Evolutionary conservation across 768 basidiomycete genomes (phyloP), one percentile per base, ranked within the genome.

Genomic region (Ramaria rubella): DNA sequence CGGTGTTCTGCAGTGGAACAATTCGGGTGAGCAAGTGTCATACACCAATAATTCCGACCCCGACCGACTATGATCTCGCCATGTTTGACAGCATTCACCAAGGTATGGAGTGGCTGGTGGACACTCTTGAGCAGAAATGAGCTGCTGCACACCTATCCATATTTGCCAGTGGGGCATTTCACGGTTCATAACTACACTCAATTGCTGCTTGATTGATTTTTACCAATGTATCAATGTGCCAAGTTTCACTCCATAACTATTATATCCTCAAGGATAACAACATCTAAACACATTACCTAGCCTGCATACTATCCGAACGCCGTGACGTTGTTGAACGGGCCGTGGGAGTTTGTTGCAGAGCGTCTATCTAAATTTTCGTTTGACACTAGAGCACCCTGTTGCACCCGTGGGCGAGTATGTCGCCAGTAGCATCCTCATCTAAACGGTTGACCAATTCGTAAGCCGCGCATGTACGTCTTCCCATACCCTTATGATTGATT

Each of bases 381-480:
- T 14, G 6, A 5, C 6, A 40, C 15, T 6, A 5, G 15, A 17
- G 15, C 38, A 40, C 19, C 15, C 19, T 14, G 38, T 12, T 46
- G 12, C 5, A 48, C 2, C 46, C 27, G 27, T 46, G 6, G n/a
- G n/a, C 38, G 5, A 46, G 27, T 14, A 50, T 50, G 49, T 33
- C 49, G 2, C 49, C 49, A 7, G 21, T 51, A 15, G 30, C 49
- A 5, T 51, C 49, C 29, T 51, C 49, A 31, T 51, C 49, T 15
- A 51, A 51, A 12, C 29, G 19, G 33, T 8, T 51, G 49, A 23
- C 49, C 49, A 17, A 29, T 24, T 31, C 49, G 49, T 51, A 54
- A 54, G 43, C 40, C 27, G 36, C 26, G 34, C 43, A 33, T n/a
- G 52, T 52, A 24, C 19, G 40, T 19, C 34, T 23, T 29, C 43